Percentiles rank a stretch among this genome's conserved stretches.
These are phyloP conservation scores for Cordyceps javanica DNA, from an alignment of 2,329 filamentous ascomycete genomes.

Conservation along the genomic window DNA sequence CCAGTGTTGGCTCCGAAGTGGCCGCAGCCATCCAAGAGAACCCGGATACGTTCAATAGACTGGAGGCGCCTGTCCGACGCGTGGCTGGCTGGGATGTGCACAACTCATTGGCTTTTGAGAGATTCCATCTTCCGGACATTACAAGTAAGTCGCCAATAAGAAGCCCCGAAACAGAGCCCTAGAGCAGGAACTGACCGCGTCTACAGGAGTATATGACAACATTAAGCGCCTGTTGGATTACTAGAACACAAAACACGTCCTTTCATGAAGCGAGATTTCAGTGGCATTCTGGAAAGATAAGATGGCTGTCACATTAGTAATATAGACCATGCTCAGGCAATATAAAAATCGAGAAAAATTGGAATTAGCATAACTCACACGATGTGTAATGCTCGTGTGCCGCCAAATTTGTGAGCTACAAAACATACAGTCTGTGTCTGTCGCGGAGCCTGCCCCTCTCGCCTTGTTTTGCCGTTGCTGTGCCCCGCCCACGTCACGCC, in stretches of 20 bases:
- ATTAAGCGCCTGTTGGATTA: conserved; percentile 63
- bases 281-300: neutral
- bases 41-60: conserved; percentile 63
- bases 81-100: conserved; percentile 90
- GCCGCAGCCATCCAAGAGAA: conserved; percentile 83
- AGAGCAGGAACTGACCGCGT: neutral
- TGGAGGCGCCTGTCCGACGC: conserved; percentile 80
- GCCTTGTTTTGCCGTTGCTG: neutral
- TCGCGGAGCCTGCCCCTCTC: neutral
- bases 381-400: neutral
- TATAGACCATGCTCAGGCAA: neutral
- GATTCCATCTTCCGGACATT: conserved; percentile 77
- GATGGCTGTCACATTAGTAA: neutral
- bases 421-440: neutral
- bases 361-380: neutral
- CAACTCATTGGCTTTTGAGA: conserved; percentile 72
- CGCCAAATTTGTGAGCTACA: neutral
- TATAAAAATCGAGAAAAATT: neutral
- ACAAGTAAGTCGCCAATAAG: conserved; percentile 55
- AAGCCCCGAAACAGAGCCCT: no score
- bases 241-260: conserved; percentile 29
- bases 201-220: conserved; percentile 61
- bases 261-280: conserved; percentile 1
- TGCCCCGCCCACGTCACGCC: conserved; percentile 11
- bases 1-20: conserved; percentile 82